These are phyloP conservation scores for Alternaria panax DNA, from an alignment of 2,329 filamentous ascomycete species.

Conservation along the genomic window DNA sequence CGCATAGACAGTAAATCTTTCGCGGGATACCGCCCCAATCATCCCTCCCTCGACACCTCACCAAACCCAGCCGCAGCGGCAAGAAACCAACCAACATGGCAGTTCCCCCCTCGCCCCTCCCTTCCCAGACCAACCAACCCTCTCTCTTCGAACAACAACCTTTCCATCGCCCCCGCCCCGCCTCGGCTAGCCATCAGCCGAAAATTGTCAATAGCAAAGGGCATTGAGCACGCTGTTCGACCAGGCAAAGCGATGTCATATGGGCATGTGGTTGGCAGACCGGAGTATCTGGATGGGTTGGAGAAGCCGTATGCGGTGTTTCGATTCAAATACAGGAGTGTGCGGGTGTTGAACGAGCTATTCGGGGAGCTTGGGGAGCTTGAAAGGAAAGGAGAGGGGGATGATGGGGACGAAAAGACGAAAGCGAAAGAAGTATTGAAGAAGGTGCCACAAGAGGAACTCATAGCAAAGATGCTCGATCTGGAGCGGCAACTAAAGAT, in stretches of 20 bases:
- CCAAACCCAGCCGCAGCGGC: background rate
- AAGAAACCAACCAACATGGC: conserved; percentile 44
- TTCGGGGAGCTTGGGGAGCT: conserved; percentile 19
- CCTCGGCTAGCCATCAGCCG: conserved; percentile 32
- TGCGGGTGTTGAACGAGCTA: conserved; percentile 43
- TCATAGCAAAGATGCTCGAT: no score
- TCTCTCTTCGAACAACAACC: background rate
- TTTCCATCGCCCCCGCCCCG: conserved; percentile 34
- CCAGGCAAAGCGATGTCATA: conserved; percentile 50
- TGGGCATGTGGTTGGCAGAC: conserved; percentile 46
- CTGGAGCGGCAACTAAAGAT: no score
- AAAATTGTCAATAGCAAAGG: conserved; percentile 18
- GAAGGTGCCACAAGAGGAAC: no score
- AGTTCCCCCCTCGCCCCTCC: conserved; percentile 28
- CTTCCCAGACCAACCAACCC: background rate
- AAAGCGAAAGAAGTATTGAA: no score
- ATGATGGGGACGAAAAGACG: background rate
- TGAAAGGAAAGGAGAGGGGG: no score
- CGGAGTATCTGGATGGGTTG: conserved; percentile 52
- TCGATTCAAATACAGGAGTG: conserved; percentile 56
- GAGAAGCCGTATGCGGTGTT: conserved; percentile 55
- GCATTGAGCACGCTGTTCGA: conserved; percentile 43
- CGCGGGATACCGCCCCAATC: conserved; percentile 12
- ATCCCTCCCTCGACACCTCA: background rate
- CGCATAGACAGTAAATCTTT: conserved; percentile 23